These are phyloP conservation scores for Cryptomeria japonica DNA, from an alignment of 75 land plant genomes.

Conservation along the genomic window DNA sequence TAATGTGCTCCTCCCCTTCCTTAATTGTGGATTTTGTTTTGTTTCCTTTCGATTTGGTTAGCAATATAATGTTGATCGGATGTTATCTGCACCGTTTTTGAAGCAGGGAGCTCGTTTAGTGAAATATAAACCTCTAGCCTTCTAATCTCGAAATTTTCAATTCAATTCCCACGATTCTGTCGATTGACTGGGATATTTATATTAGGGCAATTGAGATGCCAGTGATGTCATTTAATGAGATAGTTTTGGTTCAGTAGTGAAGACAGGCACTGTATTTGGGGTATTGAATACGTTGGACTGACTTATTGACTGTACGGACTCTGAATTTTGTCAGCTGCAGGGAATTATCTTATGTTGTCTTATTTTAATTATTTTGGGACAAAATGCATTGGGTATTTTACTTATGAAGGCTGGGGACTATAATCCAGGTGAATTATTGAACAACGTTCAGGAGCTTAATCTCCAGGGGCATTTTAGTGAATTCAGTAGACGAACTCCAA, in stretches of 20 bases:
- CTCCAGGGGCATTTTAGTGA: background rate
- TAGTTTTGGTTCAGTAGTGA: background rate
- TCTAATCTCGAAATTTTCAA: background rate
- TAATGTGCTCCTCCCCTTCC: background rate
- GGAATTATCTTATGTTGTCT: background rate
- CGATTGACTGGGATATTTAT: background rate
- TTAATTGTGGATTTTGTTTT: background rate
- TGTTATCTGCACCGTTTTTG: background rate
- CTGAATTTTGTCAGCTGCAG: background rate
- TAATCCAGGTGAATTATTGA: background rate
- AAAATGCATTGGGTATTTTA: background rate
- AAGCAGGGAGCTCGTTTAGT: background rate
- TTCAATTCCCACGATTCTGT: background rate
- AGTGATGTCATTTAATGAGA: background rate
- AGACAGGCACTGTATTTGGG: background rate
- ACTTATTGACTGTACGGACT: background rate
- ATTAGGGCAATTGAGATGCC: background rate
- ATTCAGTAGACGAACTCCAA: background rate
- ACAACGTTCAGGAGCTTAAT: background rate
- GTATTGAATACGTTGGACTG: background rate
- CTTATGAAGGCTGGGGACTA: background rate
- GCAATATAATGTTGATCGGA: background rate
- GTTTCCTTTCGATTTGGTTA: background rate
- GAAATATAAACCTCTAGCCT: background rate
- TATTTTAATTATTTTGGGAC: background rate